Evolutionary conservation across 139 green algal species (phyloP).

Genomic region (Coelastrella sp.): DNA sequence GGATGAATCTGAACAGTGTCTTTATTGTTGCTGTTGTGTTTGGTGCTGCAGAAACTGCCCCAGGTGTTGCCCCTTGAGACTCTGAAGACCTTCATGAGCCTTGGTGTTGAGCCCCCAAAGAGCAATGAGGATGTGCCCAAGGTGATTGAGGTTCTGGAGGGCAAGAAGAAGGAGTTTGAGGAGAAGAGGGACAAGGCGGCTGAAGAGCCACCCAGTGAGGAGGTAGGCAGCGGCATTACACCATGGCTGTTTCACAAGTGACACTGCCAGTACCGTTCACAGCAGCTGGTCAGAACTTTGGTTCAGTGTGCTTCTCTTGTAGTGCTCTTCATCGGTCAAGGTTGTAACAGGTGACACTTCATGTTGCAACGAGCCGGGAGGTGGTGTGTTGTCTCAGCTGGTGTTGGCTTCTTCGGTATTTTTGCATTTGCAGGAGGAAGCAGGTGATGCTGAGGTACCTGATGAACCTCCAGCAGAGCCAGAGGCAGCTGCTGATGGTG

Average conservation of each 20-base stretch:
- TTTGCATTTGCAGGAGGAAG: background rate
- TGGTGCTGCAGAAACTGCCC: slow-evolving; percentile 35
- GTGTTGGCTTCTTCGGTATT: background rate
- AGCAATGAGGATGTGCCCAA: slow-evolving; percentile 39
- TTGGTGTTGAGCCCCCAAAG: slow-evolving; percentile 34
- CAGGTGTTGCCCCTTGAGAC: slow-evolving; percentile 28
- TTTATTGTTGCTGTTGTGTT: background rate
- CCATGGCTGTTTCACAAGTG: background rate
- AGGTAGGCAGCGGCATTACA: background rate
- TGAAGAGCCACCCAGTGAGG: background rate
- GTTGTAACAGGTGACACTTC: too few species aligned
- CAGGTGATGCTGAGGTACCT: background rate
- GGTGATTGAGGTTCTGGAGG: slow-evolving; percentile 33
- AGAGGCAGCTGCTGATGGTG: background rate
- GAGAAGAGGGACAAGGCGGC: slow-evolving; percentile 40
- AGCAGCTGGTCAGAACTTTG: background rate
- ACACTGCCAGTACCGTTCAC: too few species aligned
- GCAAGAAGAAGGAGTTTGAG: slow-evolving; percentile 47
- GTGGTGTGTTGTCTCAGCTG: background rate
- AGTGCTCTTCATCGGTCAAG: too few species aligned
- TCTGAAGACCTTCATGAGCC: slow-evolving; percentile 40
- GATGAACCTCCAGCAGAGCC: slow-evolving; percentile 13
- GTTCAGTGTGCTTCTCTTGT: too few species aligned
- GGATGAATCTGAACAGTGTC: too few species aligned
- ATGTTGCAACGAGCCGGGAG: background rate